Percentiles rank a stretch among this genome's conserved stretches.
Conservation (phyloP, 179 eudicot genomes). For the Silene noctiflora region DNA sequence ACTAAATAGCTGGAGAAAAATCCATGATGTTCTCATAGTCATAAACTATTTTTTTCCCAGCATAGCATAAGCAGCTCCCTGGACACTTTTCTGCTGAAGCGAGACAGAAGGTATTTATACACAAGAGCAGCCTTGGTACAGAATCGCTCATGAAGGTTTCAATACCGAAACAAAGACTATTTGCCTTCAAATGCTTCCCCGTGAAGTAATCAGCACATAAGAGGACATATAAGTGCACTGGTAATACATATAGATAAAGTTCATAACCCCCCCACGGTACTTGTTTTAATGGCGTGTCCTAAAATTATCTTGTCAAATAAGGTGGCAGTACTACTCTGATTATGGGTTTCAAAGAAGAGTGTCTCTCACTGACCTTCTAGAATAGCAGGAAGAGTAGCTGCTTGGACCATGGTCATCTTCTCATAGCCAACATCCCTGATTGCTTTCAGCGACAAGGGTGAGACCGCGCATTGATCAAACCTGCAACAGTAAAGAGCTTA, state of each 20-base stretch:
- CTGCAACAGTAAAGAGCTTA: slow-evolving; percentile 34
- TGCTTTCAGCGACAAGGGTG: slow-evolving; percentile 71
- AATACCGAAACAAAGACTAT: too few species aligned
- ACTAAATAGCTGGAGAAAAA: neutral
- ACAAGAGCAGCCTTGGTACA: too few species aligned
- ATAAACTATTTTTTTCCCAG: neutral
- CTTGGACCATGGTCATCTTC: slow-evolving; percentile 94
- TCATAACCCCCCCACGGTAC: neutral
- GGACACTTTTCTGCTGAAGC: neutral
- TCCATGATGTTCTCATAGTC: neutral
- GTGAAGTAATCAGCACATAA: too few species aligned
- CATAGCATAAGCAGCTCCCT: neutral
- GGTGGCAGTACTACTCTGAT: neutral
- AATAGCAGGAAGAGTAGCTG: slow-evolving; percentile 88
- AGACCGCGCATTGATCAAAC: slow-evolving; percentile 85
- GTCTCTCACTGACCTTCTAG: slow-evolving; percentile 51
- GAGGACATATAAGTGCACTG: too few species aligned
- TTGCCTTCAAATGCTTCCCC: too few species aligned
- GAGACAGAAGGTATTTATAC: too few species aligned
- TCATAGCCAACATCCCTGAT: slow-evolving; percentile 90
- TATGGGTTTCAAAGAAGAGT: neutral
- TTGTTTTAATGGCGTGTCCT: neutral
- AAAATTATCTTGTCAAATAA: neutral
- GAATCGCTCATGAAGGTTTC: too few species aligned
- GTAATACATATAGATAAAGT: too few species aligned